A percentile compares a stretch with the other conserved stretches of the same genome.
These are phyloP conservation scores for Trichaptum fuscoviolaceum DNA, from an alignment of 768 basidiomycete genomes.

Conservation along the genomic window DNA sequence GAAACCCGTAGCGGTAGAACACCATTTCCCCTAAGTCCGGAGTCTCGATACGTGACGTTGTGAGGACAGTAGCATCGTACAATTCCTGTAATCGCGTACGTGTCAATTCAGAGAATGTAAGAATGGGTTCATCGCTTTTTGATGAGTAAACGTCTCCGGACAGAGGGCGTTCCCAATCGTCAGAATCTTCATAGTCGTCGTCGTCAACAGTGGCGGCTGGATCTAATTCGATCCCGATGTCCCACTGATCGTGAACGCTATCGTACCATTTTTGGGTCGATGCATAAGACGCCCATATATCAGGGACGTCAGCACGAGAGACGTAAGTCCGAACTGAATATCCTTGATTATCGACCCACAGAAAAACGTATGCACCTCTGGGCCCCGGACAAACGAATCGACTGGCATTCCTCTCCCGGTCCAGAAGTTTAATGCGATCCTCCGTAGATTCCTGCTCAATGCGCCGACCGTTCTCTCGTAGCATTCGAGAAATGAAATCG, in stretches of 20 bases:
- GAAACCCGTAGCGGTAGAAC: neutral
- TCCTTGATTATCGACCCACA: neutral
- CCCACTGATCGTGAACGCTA: neutral
- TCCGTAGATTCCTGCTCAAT: neutral
- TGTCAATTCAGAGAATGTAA: neutral
- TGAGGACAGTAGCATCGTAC: neutral
- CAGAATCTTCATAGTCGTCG: neutral
- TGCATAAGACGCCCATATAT: neutral
- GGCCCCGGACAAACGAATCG: neutral
- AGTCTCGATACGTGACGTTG: neutral
- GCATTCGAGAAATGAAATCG: neutral
- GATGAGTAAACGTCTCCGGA: neutral
- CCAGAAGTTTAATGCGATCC: neutral
- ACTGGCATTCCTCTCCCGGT: neutral
- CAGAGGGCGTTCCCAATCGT: neutral
- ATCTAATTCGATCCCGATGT: neutral
- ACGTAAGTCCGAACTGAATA: neutral
- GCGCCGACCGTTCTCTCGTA: neutral
- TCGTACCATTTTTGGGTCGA: neutral
- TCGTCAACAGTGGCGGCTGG: neutral
- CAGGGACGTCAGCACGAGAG: neutral
- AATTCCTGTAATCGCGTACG: neutral
- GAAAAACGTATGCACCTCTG: neutral
- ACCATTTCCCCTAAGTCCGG: neutral
- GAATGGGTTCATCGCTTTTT: neutral